phyloP scores from a whole-genome alignment of 306 rosid species.

The Cucurbita maxima region DNA sequence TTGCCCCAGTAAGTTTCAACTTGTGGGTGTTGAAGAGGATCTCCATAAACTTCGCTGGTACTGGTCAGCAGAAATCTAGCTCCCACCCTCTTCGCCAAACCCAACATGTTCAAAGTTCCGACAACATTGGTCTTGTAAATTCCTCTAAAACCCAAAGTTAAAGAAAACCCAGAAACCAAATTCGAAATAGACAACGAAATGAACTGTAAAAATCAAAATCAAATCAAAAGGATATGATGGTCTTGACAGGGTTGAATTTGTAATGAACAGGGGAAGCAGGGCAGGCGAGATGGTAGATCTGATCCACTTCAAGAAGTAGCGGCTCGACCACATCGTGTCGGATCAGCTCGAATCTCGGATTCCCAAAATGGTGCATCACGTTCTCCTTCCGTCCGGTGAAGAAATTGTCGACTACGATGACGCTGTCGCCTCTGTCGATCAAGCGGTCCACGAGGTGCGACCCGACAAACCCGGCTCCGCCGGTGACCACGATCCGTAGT shows the following conservation, averaged over 20 bases:
- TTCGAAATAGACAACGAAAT: background rate
- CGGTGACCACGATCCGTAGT: constrained; percentile 84
- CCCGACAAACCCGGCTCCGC: constrained; percentile 93
- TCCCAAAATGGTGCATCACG: constrained; percentile 85
- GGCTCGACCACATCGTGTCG: constrained; percentile 98
- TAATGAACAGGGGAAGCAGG: constrained; percentile 96
- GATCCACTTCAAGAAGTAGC: constrained; percentile 80
- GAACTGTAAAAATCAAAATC: no score
- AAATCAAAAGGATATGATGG: constrained; percentile 60
- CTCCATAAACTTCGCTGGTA: constrained; percentile 96
- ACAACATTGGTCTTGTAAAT: constrained; percentile 93
- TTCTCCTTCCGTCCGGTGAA: constrained; percentile 87
- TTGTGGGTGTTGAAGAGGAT: constrained; percentile 96
- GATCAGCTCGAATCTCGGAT: constrained; percentile 80
- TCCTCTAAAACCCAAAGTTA: constrained; percentile 12
- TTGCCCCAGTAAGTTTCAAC: constrained; percentile 99
- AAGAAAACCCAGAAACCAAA: constrained; percentile 8
- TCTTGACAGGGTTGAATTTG: constrained; percentile 96
- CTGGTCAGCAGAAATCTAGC: constrained; percentile 86
- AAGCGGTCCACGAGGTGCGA: constrained; percentile 91
- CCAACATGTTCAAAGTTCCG: constrained; percentile 93
- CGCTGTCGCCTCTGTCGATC: constrained; percentile 82
- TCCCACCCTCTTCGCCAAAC: constrained; percentile 78
- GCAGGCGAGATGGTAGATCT: constrained; percentile 97
- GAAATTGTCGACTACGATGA: constrained; percentile 86